These are phyloP conservation scores for Trichoderma oligosporum DNA, from an alignment of 2,329 filamentous ascomycete species.

Conservation along the genomic window DNA sequence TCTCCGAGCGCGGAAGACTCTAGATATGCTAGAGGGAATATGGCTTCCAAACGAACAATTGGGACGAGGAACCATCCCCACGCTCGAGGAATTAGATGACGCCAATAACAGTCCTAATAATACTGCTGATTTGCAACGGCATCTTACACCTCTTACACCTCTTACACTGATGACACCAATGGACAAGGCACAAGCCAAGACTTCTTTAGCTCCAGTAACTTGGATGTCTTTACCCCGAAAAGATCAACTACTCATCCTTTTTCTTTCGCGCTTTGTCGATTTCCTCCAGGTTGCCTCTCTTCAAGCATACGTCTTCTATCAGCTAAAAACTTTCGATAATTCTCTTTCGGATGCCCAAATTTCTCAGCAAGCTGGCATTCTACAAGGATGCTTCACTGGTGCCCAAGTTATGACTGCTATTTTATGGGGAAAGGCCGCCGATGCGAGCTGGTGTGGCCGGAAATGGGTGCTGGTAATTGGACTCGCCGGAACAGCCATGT, in stretches of 20 bases:
- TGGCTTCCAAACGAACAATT: background rate
- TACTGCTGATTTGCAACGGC: background rate
- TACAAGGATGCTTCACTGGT: slow-evolving; percentile 7
- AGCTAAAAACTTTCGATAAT: slow-evolving; percentile 7
- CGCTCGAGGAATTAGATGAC: background rate
- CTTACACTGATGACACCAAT: background rate
- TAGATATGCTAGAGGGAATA: background rate
- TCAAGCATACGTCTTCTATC: slow-evolving; percentile 9
- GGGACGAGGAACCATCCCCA: background rate
- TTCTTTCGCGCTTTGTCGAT: slow-evolving; percentile 42
- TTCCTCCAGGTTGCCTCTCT: slow-evolving; percentile 11
- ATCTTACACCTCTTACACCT: background rate
- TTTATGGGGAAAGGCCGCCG: slow-evolving; percentile 9
- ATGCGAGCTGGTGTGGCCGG: slow-evolving; percentile 10
- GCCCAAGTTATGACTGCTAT: slow-evolving; percentile 12
- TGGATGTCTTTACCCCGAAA: slow-evolving; percentile 70
- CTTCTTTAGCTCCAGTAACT: slow-evolving; percentile 42
- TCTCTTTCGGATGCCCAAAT: slow-evolving; percentile 10
- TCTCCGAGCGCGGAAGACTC: background rate
- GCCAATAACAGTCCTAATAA: background rate
- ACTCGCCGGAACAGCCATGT: slow-evolving; percentile 3
- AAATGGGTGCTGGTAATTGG: slow-evolving; percentile 9
- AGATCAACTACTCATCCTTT: slow-evolving; percentile 65
- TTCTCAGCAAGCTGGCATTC: slow-evolving; percentile 1
- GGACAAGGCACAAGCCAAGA: background rate